Base-by-base conservation (phyloP, 164 flowering plant species). In the Piper longum region DNA sequence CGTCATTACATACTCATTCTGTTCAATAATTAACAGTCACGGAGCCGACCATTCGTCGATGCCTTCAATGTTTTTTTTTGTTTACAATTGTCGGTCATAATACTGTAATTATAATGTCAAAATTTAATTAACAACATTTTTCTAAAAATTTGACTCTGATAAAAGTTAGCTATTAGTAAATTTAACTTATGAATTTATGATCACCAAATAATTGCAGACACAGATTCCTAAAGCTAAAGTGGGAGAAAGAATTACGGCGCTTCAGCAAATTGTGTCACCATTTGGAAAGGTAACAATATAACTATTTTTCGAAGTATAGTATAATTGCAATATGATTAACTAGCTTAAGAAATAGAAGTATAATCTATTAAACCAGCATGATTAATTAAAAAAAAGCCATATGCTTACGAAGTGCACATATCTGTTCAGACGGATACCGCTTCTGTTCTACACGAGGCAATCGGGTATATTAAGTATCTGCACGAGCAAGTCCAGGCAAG, bases 261-360 rank as follows among this genome's bases (percentile, higher is more conserved):
- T 87, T 56, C 93, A 87, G 72, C 89, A 87, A 76, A 83, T 87
- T 63, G 93, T 87, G 43, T 83, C 88, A 17, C 93, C 93, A 19
- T 87, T 83, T 58, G 93, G 93, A 67, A 85, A 84, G 93, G 93
- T 87, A 60, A 68, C 44, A 60, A 57, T 12, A 19, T 18, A 57
- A 57, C 59, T 17, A 5, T 3, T 14, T 56, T 13, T 16, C 17
- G 4, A 1, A 26, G 36, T 26, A 26, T 26, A 26, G 36, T 26
- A 26, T 1, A 26, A 26, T 26, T 26, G 36, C 36, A 26, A 26
- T 26, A 26, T 26, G 36, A 26, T 26, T 26, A 26, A 26, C 36
- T 26, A 26, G 36, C 36, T 26, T 54, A 13, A 54, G 17, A 54
- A 4, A 5, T 11, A 54, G 17, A 54, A 54, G 17, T 16, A 5